A percentile compares a stretch with the other conserved stretches of the same genome.
These are phyloP conservation scores for Ogataea salicorniae DNA, from an alignment of 805 yeast genomes.

Conservation along the genomic window DNA sequence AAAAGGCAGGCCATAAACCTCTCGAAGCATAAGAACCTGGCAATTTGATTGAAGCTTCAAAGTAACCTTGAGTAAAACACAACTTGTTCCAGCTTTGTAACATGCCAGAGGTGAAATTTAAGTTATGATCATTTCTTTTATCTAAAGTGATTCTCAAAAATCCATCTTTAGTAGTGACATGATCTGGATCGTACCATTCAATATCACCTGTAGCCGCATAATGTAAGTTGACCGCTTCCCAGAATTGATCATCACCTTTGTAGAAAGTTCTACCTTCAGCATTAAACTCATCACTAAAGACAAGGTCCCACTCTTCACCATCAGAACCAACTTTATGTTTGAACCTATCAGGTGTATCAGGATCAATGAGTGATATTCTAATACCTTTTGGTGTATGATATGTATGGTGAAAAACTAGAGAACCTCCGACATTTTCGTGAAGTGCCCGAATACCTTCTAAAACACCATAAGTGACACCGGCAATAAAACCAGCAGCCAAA, in stretches of 20 bases:
- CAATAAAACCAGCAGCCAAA: conserved; percentile 1
- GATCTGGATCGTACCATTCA: conserved; percentile 89
- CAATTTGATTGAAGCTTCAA: conserved; percentile 65
- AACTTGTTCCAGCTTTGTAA: conserved; percentile 82
- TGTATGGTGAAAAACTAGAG: not conserved
- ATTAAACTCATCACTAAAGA: conserved; percentile 79
- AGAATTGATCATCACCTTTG: conserved; percentile 77
- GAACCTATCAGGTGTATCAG: conserved; percentile 55
- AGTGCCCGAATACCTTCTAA: not conserved
- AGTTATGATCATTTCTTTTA: conserved; percentile 63
- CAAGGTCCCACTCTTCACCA: conserved; percentile 63
- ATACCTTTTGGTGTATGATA: conserved; percentile 2
- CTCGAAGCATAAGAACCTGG: conserved; percentile 67
- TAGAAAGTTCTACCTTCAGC: conserved; percentile 78
- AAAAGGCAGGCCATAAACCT: conserved; percentile 87
- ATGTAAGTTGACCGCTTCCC: conserved; percentile 69
- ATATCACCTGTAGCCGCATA: conserved; percentile 77
- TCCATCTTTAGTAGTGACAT: conserved; percentile 64
- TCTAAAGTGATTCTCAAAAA: conserved; percentile 60
- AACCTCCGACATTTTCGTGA: not conserved
- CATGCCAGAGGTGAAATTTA: conserved; percentile 81
- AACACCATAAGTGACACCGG: conserved; percentile 1
- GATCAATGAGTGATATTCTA: conserved; percentile 40
- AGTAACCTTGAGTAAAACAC: conserved; percentile 70
- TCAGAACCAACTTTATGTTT: conserved; percentile 39